A percentile compares a stretch with the other conserved stretches of the same genome.
phyloP scores from a whole-genome alignment of 371 early-diverging fungal genomes.

The Mucor piriformis region DNA sequence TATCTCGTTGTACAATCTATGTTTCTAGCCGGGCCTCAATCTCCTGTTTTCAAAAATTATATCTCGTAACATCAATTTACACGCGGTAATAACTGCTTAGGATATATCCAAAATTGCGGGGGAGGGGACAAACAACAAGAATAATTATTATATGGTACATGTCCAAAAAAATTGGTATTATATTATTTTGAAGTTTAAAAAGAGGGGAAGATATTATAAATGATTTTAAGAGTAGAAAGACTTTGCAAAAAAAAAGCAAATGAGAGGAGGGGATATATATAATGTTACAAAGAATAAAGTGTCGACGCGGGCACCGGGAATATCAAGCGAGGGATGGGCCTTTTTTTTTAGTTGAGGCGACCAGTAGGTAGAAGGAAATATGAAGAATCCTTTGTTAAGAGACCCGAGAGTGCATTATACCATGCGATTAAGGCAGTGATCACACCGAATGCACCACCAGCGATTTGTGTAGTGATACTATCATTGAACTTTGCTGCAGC shows the following conservation, averaged over 20 bases:
- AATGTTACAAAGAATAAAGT: background rate
- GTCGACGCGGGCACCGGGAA: background rate
- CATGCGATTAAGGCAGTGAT: conserved; percentile 72
- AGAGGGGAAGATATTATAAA: background rate
- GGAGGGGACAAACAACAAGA: no score
- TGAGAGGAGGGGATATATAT: background rate
- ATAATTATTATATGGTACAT: no score
- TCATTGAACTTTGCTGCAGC: conserved; percentile 49
- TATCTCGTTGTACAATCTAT: no score
- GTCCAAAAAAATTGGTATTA: background rate
- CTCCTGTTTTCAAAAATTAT: no score
- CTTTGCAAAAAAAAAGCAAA: background rate
- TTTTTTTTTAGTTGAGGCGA: conserved; percentile 36
- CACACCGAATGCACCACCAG: conserved; percentile 72
- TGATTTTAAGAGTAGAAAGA: no score
- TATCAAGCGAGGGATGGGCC: background rate
- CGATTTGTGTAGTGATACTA: conserved; percentile 38
- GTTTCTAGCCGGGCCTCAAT: no score
- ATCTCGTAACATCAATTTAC: no score
- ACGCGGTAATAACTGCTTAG: no score
- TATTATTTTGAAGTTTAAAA: background rate
- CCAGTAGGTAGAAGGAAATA: conserved; percentile 63
- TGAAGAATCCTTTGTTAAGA: conserved; percentile 60
- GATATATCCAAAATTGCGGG: no score
- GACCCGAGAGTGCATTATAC: conserved; percentile 72